Percentiles rank a stretch among this genome's conserved stretches.
phyloP scores from a whole-genome alignment of 805 yeast genomes.

The Metschnikowia kofuensis region DNA sequence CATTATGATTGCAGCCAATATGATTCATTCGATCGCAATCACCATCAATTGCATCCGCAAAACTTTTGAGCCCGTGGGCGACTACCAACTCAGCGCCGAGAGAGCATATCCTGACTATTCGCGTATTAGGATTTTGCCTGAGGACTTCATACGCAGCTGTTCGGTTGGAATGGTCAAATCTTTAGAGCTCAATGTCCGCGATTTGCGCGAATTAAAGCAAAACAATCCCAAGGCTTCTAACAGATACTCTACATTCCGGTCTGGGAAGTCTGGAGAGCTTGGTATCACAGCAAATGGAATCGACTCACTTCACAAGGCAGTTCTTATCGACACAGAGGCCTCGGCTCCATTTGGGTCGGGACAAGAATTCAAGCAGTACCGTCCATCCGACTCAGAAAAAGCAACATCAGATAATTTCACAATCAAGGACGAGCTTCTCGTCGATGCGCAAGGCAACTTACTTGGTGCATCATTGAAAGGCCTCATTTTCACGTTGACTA shows the following conservation, averaged over 20 bases:
- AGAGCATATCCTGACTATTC: constrained; percentile 68
- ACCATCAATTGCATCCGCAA: constrained; percentile 51
- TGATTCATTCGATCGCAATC: constrained; percentile 52
- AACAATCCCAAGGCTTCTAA: constrained; percentile 23
- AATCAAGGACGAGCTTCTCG: constrained; percentile 46
- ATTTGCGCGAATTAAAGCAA: constrained; percentile 23
- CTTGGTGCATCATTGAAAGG: constrained; percentile 74
- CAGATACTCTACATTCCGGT: constrained; percentile 49
- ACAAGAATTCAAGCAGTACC: constrained; percentile 36
- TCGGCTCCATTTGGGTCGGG: constrained; percentile 32
- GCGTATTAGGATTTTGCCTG: constrained; percentile 54
- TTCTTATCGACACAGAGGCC: constrained; percentile 27
- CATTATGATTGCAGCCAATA: constrained; percentile 56
- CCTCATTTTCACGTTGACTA: constrained; percentile 60
- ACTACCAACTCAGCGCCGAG: constrained; percentile 55
- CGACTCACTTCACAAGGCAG: constrained; percentile 37
- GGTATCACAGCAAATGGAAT: constrained; percentile 48
- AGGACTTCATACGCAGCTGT: constrained; percentile 57
- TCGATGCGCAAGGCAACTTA: constrained; percentile 49
- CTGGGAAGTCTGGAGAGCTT: constrained; percentile 50
- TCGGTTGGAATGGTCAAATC: constrained; percentile 56
- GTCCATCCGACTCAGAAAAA: constrained; percentile 16
- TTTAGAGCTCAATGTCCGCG: constrained; percentile 24
- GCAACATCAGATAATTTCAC: constrained; percentile 11
- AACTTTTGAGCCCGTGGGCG: constrained; percentile 59